Percentiles rank a stretch among this genome's conserved stretches.
These are phyloP conservation scores for Diaporthe longicolla DNA, from an alignment of 2,329 filamentous ascomycete genomes.

Conservation along the genomic window DNA sequence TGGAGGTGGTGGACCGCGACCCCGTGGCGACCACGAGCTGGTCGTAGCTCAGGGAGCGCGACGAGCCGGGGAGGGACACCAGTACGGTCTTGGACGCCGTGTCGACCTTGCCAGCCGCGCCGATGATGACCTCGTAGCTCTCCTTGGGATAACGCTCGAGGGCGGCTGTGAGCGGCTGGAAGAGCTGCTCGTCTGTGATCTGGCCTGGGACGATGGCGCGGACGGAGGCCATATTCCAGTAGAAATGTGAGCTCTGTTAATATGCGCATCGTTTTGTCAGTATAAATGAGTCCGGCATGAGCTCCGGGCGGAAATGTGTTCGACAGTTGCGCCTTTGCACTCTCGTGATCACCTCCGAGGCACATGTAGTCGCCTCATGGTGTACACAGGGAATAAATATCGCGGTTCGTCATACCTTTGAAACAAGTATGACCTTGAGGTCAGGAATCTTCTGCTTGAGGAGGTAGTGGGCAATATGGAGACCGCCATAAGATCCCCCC, in stretches of 20 bases:
- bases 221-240: slow-evolving; percentile 70
- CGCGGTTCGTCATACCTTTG: slow-evolving; percentile 59
- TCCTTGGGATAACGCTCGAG: slow-evolving; percentile 64
- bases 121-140: slow-evolving; percentile 67
- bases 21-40: slow-evolving; percentile 72
- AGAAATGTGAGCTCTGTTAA: slow-evolving; percentile 68
- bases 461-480: slow-evolving; percentile 67
- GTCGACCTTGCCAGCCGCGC: slow-evolving; percentile 59
- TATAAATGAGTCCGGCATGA: neutral
- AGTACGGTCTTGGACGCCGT: slow-evolving; percentile 59
- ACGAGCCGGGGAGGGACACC: slow-evolving; percentile 52
- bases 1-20: slow-evolving; percentile 56
- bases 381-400: neutral
- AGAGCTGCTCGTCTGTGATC: slow-evolving; percentile 64
- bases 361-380: neutral
- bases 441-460: slow-evolving; percentile 66
- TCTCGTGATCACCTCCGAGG: neutral
- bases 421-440: slow-evolving; percentile 68
- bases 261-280: slow-evolving; percentile 14
- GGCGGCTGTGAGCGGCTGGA: slow-evolving; percentile 63
- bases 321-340: neutral
- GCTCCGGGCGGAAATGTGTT: neutral
- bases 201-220: slow-evolving; percentile 67
- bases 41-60: slow-evolving; percentile 61
- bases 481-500: slow-evolving; percentile 67